Evolutionary conservation across 179 eudicot species (phyloP), one percentile per base, ranked within the genome.

Genomic region (Sideroxylon spinosum): DNA sequence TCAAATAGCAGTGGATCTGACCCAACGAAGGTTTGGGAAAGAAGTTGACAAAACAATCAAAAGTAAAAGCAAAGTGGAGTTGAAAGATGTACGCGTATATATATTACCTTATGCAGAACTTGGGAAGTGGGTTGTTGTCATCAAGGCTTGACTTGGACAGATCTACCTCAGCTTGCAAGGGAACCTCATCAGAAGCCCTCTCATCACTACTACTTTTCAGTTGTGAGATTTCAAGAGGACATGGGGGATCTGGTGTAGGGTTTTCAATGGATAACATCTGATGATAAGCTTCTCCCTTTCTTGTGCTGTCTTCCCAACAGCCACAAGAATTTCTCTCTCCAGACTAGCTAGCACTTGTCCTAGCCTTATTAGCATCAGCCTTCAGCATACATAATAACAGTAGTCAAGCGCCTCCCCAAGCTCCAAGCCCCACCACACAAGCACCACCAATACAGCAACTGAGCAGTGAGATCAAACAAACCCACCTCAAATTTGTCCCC

Each of bases 221-320:
- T 28, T 75, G 81, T 55, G 85, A 70, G 48, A 76, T 84, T 84
- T 81, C 84, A 73, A 61, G 50, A 83, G 80, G 73, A 81, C 76
- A 78, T 50, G 82, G 75, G 68, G 80, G 86, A 83, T 84, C 88
- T 84, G 82, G 65, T 80, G 86, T 82, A 74, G 83, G 84, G 66
- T 79, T 80, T 79, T 86, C 86, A 86, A 56, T 79, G 85, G 91
- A 88, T 88, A 88, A 84, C 91, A 88, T 88, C 91, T 88, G 91
- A 85, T 78, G 76, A 80, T 73, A 78, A 68, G 28, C 80, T 83
- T 83, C 84, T 77, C 82, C 84, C 80, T 86, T 82, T 84, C 82
- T 87, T 83, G 84, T 75, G 86, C 86, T 85, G 86, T 62, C 62
- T 80, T 60, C 14, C 65, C 56, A 85, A 85, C 89, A 87, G 89